Conservation (phyloP, 2,329 filamentous ascomycete species). For the Dothideomycetidae sp. region DNA sequence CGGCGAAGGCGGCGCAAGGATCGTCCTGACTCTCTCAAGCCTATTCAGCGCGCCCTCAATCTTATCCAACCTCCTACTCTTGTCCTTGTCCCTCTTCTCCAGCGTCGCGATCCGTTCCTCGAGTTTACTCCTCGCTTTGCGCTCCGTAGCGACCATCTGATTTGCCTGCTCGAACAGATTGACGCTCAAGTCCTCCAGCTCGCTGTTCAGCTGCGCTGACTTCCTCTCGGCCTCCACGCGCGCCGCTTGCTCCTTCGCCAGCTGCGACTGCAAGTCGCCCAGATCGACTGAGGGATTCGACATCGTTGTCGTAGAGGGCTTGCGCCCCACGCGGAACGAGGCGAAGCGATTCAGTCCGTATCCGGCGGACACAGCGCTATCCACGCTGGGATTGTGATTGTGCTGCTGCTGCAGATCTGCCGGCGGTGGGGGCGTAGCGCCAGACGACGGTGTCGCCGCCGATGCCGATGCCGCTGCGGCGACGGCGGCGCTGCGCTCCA, state of each 20-base stretch:
- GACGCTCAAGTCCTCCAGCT: constrained; percentile 62
- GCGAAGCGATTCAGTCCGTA: constrained; percentile 19
- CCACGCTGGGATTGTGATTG: constrained; percentile 11
- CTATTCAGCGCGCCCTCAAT: constrained; percentile 56
- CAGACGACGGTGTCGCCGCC: constrained; percentile 17
- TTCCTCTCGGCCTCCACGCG: constrained; percentile 53
- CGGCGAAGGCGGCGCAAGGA: constrained; percentile 30
- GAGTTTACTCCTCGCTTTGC: constrained; percentile 53
- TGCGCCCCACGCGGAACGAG: constrained; percentile 10
- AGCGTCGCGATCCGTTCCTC: constrained; percentile 56
- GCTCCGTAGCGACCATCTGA: constrained; percentile 66
- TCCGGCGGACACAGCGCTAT: constrained; percentile 12
- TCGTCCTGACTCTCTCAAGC: constrained; percentile 53
- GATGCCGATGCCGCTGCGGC: constrained; percentile 10
- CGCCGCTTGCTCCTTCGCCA: constrained; percentile 50
- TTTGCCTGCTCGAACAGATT: constrained; percentile 67
- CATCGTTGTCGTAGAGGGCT: constrained; percentile 18
- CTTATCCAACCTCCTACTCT: constrained; percentile 51
- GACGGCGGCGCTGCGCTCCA: constrained; percentile 19
- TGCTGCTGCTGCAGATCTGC: too few species aligned
- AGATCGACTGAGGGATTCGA: constrained; percentile 13
- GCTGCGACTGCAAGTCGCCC: constrained; percentile 40
- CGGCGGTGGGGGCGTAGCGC: constrained; percentile 14
- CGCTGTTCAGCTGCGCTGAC: constrained; percentile 49
- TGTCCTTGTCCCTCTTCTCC: constrained; percentile 56